Percentiles rank a stretch among this genome's conserved stretches.
These are phyloP conservation scores for Geopyxis carbonaria DNA, from an alignment of 495 filamentous ascomycete species.

Conservation along the genomic window DNA sequence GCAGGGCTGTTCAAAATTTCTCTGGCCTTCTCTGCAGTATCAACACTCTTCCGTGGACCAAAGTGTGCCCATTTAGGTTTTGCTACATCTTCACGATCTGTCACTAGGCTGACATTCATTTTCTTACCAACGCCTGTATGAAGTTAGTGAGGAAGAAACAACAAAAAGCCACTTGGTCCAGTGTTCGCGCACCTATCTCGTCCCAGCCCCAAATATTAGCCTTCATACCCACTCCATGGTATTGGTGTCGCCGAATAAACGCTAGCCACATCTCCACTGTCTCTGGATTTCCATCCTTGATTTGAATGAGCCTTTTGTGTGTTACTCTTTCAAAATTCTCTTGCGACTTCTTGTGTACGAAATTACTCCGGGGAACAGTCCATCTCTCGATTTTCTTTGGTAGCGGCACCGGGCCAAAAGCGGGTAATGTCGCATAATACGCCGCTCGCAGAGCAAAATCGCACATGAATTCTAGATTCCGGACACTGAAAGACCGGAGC, in stretches of 20 bases:
- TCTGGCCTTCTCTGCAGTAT: conserved; percentile 36
- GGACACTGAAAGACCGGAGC: conserved; percentile 75
- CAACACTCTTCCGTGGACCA: conserved; percentile 36
- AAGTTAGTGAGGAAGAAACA: neutral
- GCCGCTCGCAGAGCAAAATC: conserved; percentile 91
- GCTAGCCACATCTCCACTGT: conserved; percentile 79
- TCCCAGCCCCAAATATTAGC: conserved; percentile 87
- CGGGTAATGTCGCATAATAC: conserved; percentile 80
- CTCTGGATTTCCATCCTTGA: conserved; percentile 81
- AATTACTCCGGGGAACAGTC: conserved; percentile 80
- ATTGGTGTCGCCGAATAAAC: conserved; percentile 74
- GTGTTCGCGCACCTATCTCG: conserved; percentile 39
- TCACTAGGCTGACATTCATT: conserved; percentile 43
- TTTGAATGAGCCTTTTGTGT: conserved; percentile 70
- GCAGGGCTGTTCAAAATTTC: conserved; percentile 38
- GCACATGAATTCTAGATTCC: conserved; percentile 83
- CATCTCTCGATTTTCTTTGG: conserved; percentile 74
- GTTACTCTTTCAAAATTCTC: conserved; percentile 95
- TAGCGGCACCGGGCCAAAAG: conserved; percentile 73
- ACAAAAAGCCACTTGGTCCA: neutral
- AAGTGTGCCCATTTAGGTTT: conserved; percentile 47
- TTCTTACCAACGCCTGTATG: conserved; percentile 43
- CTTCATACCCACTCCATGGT: conserved; percentile 95
- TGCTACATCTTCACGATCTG: conserved; percentile 40
- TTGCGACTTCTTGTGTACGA: conserved; percentile 91